Base-by-base conservation (phyloP, 1,139 yeast species). In the Saccharomyces hybrid region DNA sequence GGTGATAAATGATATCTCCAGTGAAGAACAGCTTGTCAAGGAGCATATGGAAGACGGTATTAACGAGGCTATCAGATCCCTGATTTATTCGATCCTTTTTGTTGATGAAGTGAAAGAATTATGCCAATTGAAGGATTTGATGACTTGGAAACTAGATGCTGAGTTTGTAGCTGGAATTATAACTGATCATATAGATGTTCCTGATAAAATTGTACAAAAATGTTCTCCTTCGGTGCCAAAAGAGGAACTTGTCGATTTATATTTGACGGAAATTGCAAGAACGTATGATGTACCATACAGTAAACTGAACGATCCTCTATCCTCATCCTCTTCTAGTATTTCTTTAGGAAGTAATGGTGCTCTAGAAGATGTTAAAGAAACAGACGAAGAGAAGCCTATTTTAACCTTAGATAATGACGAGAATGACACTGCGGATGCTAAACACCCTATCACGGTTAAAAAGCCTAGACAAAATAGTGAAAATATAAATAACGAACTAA, bases 271-370 rank as follows among this genome's bases (percentile, higher is more conserved):
- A 64, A 89, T 90, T 58, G 96, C 96, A 0, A 75, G 77, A 56
- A 88, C 96, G 0, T 90, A 90, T 66, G 78, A 78, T 47, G 95
- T 84, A 1, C 88, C 91, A 0, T 88, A 81, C 64, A 81, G 88
- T 50, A 84, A 82, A 24, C 67, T 83, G 55, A 70, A 68, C 2
- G 76, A 69, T n/a, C 75, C 71, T 12, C 72, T 64, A 11, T 70
- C 48, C 7, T 24, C 29, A 5, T 19, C 27, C 4, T 21, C 51
- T 19, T 31, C 47, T 34, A 32, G 16, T 11, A 70, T 64, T 6
- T 70, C 64, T 49, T 71, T 59, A n/a, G 68, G 65, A 1, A 70
- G 63, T 55, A 14, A 60, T 56, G 50, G 65, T 62, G 12, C 64
- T 59, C 38, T 56, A 61, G 34, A 64, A 59, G 53, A 62, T 59